Evolutionary conservation across 495 filamentous ascomycete species (phyloP).

Genomic region (Talaromyces trachyspermus): DNA sequence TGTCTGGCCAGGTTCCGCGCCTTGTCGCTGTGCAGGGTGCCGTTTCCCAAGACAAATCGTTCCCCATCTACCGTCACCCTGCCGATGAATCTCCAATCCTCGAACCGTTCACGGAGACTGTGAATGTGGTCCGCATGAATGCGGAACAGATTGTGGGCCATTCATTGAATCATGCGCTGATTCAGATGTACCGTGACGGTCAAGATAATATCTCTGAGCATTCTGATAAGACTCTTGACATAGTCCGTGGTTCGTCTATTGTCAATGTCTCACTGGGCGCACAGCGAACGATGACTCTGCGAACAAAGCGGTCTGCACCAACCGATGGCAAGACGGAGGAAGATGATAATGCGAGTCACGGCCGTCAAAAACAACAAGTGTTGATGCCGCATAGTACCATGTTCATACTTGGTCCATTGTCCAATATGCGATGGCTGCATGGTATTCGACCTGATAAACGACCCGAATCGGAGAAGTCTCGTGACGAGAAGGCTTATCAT

Average conservation of each 20-base stretch:
- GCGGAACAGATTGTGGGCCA: slow-evolving; percentile 69
- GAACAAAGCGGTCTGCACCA: slow-evolving; percentile 61
- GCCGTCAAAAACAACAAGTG: slow-evolving; percentile 55
- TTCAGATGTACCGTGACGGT: slow-evolving; percentile 86
- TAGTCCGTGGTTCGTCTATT: slow-evolving; percentile 70
- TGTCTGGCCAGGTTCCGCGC: slow-evolving; percentile 84
- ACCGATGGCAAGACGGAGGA: slow-evolving; percentile 6
- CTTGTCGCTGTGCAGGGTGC: slow-evolving; percentile 88
- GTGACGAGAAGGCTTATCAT: slow-evolving; percentile 60
- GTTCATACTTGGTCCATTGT: slow-evolving; percentile 70
- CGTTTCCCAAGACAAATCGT: slow-evolving; percentile 61
- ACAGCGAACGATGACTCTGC: slow-evolving; percentile 81
- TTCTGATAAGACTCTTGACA: slow-evolving; percentile 93
- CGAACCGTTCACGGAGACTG: slow-evolving; percentile 62
- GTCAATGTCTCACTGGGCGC: slow-evolving; percentile 92
- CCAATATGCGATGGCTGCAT: slow-evolving; percentile 85
- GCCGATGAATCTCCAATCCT: slow-evolving; percentile 82
- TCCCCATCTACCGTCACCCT: slow-evolving; percentile 91
- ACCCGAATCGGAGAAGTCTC: slow-evolving; percentile 50
- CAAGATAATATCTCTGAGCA: slow-evolving; percentile 96
- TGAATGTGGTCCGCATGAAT: slow-evolving; percentile 56
- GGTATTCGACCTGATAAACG: slow-evolving; percentile 84
- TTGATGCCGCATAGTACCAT: slow-evolving; percentile 83
- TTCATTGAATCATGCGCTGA: slow-evolving; percentile 83
- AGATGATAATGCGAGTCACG: slow-evolving; percentile 13